Base-by-base conservation (phyloP, 768 basidiomycete species). In the Lactarius sp. region DNA sequence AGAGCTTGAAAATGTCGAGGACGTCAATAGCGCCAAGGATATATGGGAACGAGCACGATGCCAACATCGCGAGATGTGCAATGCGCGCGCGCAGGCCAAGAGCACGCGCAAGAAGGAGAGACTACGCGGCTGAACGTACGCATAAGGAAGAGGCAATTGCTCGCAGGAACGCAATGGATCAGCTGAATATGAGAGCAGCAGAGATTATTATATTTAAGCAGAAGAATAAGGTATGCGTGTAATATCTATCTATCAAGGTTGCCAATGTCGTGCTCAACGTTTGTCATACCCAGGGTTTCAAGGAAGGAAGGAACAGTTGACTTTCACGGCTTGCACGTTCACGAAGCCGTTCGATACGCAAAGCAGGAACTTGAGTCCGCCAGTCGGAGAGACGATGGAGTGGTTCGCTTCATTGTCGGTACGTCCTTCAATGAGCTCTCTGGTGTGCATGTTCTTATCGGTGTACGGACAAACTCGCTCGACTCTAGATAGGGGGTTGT, bases 401-500 rank as follows among this genome's bases (percentile, higher is more conserved):
- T 6, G 8, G 52, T 64, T n/a, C 58, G n/a, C 27, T 64, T 64
- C 58, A 64, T 64, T 27, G 62, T 64, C 20, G 62, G 62, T 64
- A 33, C 20, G 58, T 16, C 31, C 16, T 39, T 18, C 27, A 42
- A 52, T 18, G 9, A n/a, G 20, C 7, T 22, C 10, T 37, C 22
- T 20, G 1, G 22, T 37, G 27, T 49, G 36, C 18, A 44, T 9
- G 20, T 10, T 18, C 49, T 51, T 37, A 33, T 16, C 20, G 7
- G n/a, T 34, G 52, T 6, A 42, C 20, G 14, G 34, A 51, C 37
- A 9, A 13, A 13, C 4, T 31, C 7, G 6, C 6, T 10, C 12
- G n/a, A 20, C 36, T 6, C 14, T 27, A 64, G 62, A 57, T 7
- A 59, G 59, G 39, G 58, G 62, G 2, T n/a, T 34, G 2, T n/a